Base-by-base conservation (phyloP, 2,329 filamentous ascomycete species). In the Calonectria fujianensis region DNA sequence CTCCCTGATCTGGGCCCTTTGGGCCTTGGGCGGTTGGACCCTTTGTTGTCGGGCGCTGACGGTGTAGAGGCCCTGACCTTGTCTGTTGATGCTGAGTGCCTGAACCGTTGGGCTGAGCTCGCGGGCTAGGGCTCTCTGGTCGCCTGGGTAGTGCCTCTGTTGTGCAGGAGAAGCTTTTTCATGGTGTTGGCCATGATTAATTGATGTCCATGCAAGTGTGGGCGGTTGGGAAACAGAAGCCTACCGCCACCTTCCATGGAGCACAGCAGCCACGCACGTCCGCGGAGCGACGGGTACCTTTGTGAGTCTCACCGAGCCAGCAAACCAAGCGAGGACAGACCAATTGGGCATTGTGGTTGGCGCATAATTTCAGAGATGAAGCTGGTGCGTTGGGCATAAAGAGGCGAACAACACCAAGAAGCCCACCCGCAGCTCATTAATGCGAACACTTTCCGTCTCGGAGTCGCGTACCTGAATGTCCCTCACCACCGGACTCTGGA, bases 91-190 rank as follows among this genome's bases (percentile, higher is more conserved):
- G 59, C 37, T 35, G 72, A 72, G 54, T 20, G 74, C 79, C 79
- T 80, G 79, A 80, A 78, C 77, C 73, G 69, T 78, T 77, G 74
- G 65, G 74, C 77, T 80, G 79, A 73, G 76, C 76, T 78, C 74
- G 72, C 27, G 29, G 37, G 71, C 63, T 63, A 63, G 39, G 57
- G 37, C 57, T 63, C 57, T 63, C 8, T 39, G 57, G 57, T 63
- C 35, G 24, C 57, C 57, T 41, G 4, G 57, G 57, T 63, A 63
- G 52, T 35, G 52, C 45, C 41, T 29, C 41, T 70, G 67, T 69
- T 54, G 41, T 69, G 54, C 67, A 69, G 67, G 37, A 39, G n/a
- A 57, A 52, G 20, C 16, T n/a, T 45, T 50, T 69, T 41, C 20
- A 9, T 50, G 54, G 16, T 63, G 35, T 41, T 63, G n/a, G 37